Base-by-base conservation (phyloP, 106 monocot genomes). In the Acorus gramineus region DNA sequence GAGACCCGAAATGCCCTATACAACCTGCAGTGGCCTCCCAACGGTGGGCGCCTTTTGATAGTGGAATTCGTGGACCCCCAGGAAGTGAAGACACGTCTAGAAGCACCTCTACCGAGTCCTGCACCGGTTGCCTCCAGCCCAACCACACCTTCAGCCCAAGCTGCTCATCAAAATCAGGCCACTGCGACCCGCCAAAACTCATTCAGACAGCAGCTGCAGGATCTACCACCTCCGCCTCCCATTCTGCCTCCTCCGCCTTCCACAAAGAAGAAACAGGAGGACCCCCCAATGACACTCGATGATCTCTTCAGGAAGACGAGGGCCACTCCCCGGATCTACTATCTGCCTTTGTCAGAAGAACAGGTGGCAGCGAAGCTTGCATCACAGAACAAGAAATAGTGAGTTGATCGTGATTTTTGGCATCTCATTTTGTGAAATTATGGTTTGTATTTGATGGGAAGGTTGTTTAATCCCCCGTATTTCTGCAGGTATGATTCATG, bases 291-390 rank as follows among this genome's bases (percentile, higher is more conserved):
- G 54, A 93, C 93, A 6, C 82, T 93, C 3, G 93, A 93, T 64
- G 93, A 89, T 60, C 85, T 93, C 47, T 93, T 93, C 67, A 86
- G 70, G 81, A 93, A 93, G 63, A 93, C 93, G 2, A 83, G 76
- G 53, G 59, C 75, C 47, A 66, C 67, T 7, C 93, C 93, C 4
- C 83, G 93, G 78, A 83, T 93, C 58, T 93, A 93, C 63, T 93
- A 89, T 66, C 56, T 93, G 9, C 93, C 93, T 13, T 64, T 85
- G 55, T 74, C 89, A 0, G 93, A 93, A 57, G 85, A 86, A 60
- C 74, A 81, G 68, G 89, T 86, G 4, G 73, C 74, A 11, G 69
- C 81, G 2, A 89, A 84, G 62, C 59, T 72, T 9, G 76, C 83
- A 47, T 47, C 67, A 28, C 76, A 75, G 44, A 64, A 73, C 59